Evolutionary conservation across 2,329 filamentous ascomycete genomes (phyloP), one percentile per base, ranked within the genome.

Genomic region (Colletotrichum chlorophyti): DNA sequence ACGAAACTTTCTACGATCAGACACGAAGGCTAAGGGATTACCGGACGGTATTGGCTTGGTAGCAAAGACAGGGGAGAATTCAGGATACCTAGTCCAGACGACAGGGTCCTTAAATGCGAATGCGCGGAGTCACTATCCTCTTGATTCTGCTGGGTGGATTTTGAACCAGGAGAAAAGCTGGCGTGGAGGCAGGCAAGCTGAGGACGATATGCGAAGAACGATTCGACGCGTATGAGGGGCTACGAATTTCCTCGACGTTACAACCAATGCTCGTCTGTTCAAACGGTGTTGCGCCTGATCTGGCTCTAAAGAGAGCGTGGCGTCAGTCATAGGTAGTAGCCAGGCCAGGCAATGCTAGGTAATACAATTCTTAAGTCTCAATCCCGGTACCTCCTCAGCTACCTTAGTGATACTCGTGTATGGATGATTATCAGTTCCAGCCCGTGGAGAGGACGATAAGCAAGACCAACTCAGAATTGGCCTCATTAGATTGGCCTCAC

Each of bases 1-100:
- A 60, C 45, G 27, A 59, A 53, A 41, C 45, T 50, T 50, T 50
- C 43, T 55, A 57, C 38, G 57, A 60, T n/a, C 57, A 60, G 51
- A 60, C 40, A 60, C 45, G 57, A 57, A 40, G 53, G 32, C 53
- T 46, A 37, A 45, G 57, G 45, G 27, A 60, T 60, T 60, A 45
- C 43, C 52, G 43, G 38, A 57, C 38, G 51, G 55, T 48, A 37
- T 49, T 45, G 51, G 51, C 51, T 49, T 38, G 55, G 52, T 32
- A 34, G 37, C 51, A 40, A 48, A 37, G 43, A 42, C 35, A 19
- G 29, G 32, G 14, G 21, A 40, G 38, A 34, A 42, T 24, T 23
- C 5, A 50, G 51, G 37, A 50, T 50, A 45, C 37, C 31, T 40
- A 43, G 40, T 47, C 50, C 34, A 17, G 52, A 40, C 24, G 31